Base-by-base conservation (phyloP, 148 eudicot genomes). In the Dysphania ambrosioides region DNA sequence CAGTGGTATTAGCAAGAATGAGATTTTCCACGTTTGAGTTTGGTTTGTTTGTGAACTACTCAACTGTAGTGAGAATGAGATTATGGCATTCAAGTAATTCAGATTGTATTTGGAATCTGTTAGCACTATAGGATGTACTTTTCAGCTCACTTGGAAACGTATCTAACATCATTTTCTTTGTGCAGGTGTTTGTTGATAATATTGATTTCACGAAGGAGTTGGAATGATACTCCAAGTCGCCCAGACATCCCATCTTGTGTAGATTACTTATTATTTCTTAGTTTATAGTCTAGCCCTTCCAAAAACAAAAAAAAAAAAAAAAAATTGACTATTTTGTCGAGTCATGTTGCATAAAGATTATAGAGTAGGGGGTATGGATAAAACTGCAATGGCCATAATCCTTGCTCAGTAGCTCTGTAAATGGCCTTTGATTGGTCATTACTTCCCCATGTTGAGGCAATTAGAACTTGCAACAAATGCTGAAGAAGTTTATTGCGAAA, bases 161-260 rank as follows among this genome's bases (percentile, higher is more conserved):
- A 66, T 55, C 66, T 56, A 36, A 56, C 57, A 38, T 29, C 24
- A 29, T 66, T 21, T 56, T 55, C 3, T n/a, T 18, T 56, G 40
- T 79, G 82, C 82, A 80, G 82, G 79, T 80, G 26, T 80, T 80
- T 75, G 82, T 80, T 42, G 82, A 80, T 76, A 80, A 80, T 53
- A 65, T 80, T 47, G 82, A 80, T 71, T 80, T 80, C 72, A 24
- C 30, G 68, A 80, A 75, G 70, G 82, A 80, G 70, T 75, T 80
- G 79, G 79, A 80, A 55, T 79, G 71, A 79, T 79, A 38, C 38
- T 68, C 21, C 32, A 31, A 53, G 44, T 18, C 30, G 24, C 12
- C 27, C 59, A 13, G 11, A 29, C 16, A 29, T 30, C 70, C 16
- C 26, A 62, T 13, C 53, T 47, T 47, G 40, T 70, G 76, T 80